Base-by-base conservation (phyloP, 2,329 filamentous ascomycete genomes). In the Botryotinia convoluta region DNA sequence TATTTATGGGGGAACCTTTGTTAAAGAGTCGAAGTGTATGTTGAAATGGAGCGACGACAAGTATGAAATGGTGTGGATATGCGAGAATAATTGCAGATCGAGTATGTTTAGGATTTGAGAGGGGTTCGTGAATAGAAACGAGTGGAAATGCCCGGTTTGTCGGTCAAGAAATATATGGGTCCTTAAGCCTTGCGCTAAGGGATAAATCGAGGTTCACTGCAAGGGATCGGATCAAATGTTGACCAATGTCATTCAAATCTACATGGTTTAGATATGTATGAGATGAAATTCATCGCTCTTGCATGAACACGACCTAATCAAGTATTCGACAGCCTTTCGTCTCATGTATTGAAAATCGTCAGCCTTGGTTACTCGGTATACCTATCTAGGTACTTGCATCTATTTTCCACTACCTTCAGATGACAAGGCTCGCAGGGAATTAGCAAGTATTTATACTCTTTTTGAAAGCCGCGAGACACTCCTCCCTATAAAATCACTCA, bases 91-190 rank as follows among this genome's bases (percentile, higher is more conserved):
- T 5, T 42, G 62, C 42, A 22, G 10, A 60, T 37, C 26, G 12
- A 64, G 42, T 64, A 64, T 54, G 48, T 68, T 68, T 57, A 8
- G 16, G 32, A 35, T 14, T 32, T 44, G 39, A 35, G 68, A 62
- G 57, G 68, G 68, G 68, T 61, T 70, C 12, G 68, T 44, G 57
- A 59, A 37, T 18, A 45, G 37, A 32, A 61, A 61, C 48, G 37
- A 69, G 51, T 68, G 64, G 64, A 51, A 45, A 68, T 63, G 37
- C 44, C 26, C 39, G 39, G 39, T 63, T 68, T 57, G 64, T 57
- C 64, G 62, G 44, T 59, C 61, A 69, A 57, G 62, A 69, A 48
- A 35, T 57, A 57, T 22, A 32, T 57, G 65, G 65, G 48, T 68
- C 35, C 29, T 68, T 32, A 1, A 68, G 65, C 65, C 48, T 68